Evolutionary conservation across 352 stramenopile species (phyloP).

Genomic region (Blastocystis sp.): DNA sequence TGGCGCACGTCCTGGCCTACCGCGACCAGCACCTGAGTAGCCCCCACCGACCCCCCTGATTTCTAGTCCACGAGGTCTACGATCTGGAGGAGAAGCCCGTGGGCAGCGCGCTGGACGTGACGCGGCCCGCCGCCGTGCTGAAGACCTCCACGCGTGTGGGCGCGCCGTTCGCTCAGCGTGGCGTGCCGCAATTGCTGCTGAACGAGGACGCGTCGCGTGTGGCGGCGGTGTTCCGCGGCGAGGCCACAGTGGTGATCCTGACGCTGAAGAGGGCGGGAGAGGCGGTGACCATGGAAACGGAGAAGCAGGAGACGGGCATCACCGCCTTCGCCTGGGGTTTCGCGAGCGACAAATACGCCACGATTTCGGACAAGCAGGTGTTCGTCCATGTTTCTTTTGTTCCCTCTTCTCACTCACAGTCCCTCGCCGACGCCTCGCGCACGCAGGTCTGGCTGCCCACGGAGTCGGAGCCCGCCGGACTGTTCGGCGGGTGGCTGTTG

Average conservation of each 20-base stretch:
- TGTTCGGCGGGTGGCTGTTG: conserved; percentile 43
- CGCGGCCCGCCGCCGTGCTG: neutral
- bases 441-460: neutral
- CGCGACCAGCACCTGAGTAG: neutral
- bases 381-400: neutral
- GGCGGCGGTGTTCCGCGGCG: too few relatives aligned
- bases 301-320: neutral
- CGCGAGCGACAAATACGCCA: conserved; percentile 2
- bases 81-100: conserved; percentile 29
- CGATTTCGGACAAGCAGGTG: conserved; percentile 1
- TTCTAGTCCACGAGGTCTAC: neutral
- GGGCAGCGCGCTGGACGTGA: neutral
- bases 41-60: neutral
- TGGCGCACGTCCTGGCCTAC: too few relatives aligned
- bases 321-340: conserved; percentile 24
- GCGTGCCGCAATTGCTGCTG: neutral
- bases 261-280: too few relatives aligned
- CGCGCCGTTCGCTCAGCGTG: neutral
- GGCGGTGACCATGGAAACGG: neutral
- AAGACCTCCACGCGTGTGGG: too few relatives aligned
- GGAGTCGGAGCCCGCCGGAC: conserved; percentile 12
- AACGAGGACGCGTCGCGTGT: conserved; percentile 2
- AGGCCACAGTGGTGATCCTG: too few relatives aligned
- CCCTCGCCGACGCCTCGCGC: neutral
- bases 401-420: neutral